Percentiles rank a stretch among this genome's conserved stretches.
Evolutionary conservation across 2,329 filamentous ascomycete species (phyloP).

Genomic region (Sordariomycetes sp.): DNA sequence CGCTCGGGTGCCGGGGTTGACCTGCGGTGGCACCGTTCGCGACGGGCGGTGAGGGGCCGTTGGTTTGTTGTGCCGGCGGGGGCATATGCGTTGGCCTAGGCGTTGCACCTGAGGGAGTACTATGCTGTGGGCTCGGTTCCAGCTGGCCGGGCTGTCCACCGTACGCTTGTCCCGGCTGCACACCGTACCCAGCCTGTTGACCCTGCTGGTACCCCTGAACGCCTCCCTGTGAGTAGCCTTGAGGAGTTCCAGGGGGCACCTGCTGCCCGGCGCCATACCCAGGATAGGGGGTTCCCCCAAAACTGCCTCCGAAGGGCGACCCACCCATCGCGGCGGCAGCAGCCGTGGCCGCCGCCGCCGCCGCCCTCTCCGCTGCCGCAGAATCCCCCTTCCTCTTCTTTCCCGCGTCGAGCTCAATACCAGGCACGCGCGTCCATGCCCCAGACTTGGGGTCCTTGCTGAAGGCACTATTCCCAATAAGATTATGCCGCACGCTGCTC

Average conservation of each 20-base stretch:
- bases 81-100: background rate
- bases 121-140: background rate
- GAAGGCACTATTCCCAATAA: slow-evolving; percentile 52
- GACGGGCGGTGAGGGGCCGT: background rate
- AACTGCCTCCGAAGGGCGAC: background rate
- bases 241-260: background rate
- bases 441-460: slow-evolving; percentile 45
- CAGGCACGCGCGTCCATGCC: slow-evolving; percentile 46
- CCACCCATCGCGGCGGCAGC: background rate
- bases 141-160: background rate
- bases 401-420: slow-evolving; percentile 47
- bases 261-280: slow-evolving; percentile 1
- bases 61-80: slow-evolving; percentile 3
- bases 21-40: background rate
- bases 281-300: background rate
- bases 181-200: background rate
- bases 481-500: slow-evolving; percentile 53
- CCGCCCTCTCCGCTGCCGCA: slow-evolving; percentile 29
- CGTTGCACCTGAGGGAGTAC: background rate
- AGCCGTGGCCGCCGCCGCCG: slow-evolving; percentile 11
- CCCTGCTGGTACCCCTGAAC: background rate
- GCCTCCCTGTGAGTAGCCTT: background rate
- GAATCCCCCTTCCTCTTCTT: slow-evolving; percentile 48
- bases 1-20: background rate
- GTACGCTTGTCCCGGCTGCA: background rate